phyloP scores from a whole-genome alignment of 108 stramenopile species.

The Fragilariopsis cylindrus region DNA sequence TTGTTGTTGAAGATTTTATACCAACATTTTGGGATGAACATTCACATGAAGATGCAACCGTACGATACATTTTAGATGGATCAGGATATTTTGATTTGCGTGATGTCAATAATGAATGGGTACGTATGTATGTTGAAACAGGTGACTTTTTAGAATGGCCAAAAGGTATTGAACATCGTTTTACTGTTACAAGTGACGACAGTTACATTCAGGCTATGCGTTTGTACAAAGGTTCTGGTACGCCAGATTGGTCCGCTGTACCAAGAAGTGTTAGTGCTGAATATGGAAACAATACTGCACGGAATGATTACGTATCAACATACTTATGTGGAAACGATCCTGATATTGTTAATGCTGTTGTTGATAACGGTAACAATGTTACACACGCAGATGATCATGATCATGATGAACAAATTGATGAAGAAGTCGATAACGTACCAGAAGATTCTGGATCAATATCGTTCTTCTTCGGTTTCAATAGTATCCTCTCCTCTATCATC shows the following conservation, averaged over 20 bases:
- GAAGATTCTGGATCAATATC: too few relatives aligned
- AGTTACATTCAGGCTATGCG: background rate
- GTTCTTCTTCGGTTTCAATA: too few relatives aligned
- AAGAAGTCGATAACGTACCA: too few relatives aligned
- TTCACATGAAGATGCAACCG: background rate
- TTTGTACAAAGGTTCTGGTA: background rate
- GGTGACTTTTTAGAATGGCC: slow-evolving; percentile 1
- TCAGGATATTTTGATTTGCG: background rate
- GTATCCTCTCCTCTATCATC: too few relatives aligned
- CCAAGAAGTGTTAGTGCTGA: background rate
- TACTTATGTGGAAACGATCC: slow-evolving; percentile 1
- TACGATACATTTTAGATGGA: background rate
- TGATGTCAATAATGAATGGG: background rate
- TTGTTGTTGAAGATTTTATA: background rate
- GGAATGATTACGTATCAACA: background rate
- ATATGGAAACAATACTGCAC: background rate
- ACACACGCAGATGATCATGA: too few relatives aligned
- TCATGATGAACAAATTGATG: too few relatives aligned
- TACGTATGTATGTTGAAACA: background rate
- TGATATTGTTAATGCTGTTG: background rate
- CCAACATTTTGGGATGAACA: background rate
- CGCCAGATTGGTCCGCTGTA: background rate
- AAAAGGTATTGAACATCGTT: background rate
- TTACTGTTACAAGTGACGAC: background rate
- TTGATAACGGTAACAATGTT: too few relatives aligned